Evolutionary conservation across 352 stramenopile species (phyloP), one percentile per base, ranked within the genome.

Genomic region (Phytophthora tubulina): DNA sequence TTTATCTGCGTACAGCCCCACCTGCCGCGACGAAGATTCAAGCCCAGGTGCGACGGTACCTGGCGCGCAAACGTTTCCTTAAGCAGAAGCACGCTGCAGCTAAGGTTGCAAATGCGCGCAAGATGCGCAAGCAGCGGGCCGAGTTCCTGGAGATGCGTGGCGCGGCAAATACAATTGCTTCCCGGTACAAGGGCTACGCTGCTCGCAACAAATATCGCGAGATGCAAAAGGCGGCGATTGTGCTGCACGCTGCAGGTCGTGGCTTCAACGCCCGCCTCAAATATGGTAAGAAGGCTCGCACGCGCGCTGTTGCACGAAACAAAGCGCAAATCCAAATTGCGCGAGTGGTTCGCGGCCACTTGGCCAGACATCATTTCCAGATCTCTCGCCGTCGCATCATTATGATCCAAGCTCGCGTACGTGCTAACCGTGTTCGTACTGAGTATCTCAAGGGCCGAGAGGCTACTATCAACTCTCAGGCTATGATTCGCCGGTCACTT

Each of bases 361-460:
- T 96, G 6, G 90, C 87, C 6, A 73, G 86, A 11, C 75, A 81
- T 17, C 61, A 73, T 14, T 96, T 89, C 63, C 75, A 86, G 53
- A 62, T 80, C 3, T 75, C 86, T 35, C 76, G 80, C 14, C 74
- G 75, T 7, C 87, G 85, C 17, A 85, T 97, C 60, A 85, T 95
- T 70, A 94, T 95, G 86, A 95, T 97, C 32, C 90, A 97, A 74
- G 90, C 90, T 6, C 88, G 88, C 11, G 86, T 96, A 8, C 90
- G 90, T 33, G 90, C 90, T 4, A 96, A 97, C 65, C 88, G 90
- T 30, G 90, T 97, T 59, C 90, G 90, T 14, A 95, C 87, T 1
- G 85, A 93, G 59, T 97, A 97, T 76, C 63, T 96, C n/a, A 89
- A 92, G 69, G 88, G 90, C 35, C 82, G 90, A 58, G 84, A 96